These are phyloP conservation scores for Solanum pinnatisectum DNA, from an alignment of 257 asterid genomes.

Conservation along the genomic window DNA sequence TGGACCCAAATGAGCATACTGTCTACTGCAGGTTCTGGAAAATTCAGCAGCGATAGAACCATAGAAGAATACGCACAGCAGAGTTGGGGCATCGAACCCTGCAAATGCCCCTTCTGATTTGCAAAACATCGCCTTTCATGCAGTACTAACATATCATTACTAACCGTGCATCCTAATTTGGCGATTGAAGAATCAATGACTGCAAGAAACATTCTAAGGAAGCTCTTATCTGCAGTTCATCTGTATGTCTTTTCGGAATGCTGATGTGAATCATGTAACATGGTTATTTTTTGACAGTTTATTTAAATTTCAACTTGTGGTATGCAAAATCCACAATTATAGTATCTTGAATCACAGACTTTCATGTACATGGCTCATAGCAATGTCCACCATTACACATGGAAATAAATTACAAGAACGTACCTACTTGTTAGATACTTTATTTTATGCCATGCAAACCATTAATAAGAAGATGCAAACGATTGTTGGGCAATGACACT, in stretches of 20 bases:
- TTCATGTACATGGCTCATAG: neutral
- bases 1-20: constrained; percentile 43
- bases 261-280: neutral
- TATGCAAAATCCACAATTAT: neutral
- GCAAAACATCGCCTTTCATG: neutral
- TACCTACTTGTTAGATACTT: neutral
- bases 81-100: constrained; percentile 40
- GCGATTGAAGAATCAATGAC: neutral
- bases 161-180: neutral
- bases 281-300: neutral
- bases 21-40: constrained; percentile 35
- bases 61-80: constrained; percentile 36
- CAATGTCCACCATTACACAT: neutral
- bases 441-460: neutral
- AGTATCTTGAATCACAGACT: neutral
- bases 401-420: neutral
- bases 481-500: neutral
- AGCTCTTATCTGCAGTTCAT: neutral
- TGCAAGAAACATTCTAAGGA: neutral
- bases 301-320: neutral
- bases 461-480: neutral
- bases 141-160: neutral
- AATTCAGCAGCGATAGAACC: constrained; percentile 45
- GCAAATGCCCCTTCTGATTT: constrained; percentile 37
- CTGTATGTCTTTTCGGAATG: neutral